Percentiles rank a stretch among this genome's conserved stretches.
These are phyloP conservation scores for Mentha longifolia DNA, from an alignment of 257 asterid genomes.

Conservation along the genomic window DNA sequence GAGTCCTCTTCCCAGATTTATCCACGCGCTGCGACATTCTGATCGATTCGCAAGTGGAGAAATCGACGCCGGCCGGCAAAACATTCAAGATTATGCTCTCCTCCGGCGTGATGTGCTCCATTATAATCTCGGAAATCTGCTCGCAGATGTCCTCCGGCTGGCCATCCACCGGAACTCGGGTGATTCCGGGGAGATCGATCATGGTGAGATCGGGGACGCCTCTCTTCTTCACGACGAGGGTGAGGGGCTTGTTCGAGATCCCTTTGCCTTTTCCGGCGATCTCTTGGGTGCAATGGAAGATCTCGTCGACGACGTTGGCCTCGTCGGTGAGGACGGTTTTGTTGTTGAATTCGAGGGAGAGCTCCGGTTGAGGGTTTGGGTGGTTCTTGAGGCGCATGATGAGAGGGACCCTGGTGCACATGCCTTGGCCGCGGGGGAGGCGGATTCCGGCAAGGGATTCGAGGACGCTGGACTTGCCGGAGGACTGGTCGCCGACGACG, in stretches of 20 bases:
- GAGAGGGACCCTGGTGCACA: constrained; percentile 55
- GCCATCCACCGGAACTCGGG: constrained; percentile 46
- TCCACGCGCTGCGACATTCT: constrained; percentile 38
- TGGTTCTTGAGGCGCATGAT: constrained; percentile 46
- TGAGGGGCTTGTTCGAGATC: constrained; percentile 35
- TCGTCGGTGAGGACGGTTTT: constrained; percentile 38
- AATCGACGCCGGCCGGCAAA: constrained; percentile 18
- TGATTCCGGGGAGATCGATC: constrained; percentile 55
- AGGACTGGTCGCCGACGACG: constrained; percentile 45
- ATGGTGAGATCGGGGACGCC: constrained; percentile 49
- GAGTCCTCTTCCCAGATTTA: constrained; percentile 44
- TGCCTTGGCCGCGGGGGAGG: constrained; percentile 61
- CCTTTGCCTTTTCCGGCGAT: constrained; percentile 47
- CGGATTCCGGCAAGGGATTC: constrained; percentile 52
- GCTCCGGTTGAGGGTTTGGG: constrained; percentile 11
- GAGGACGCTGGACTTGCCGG: constrained; percentile 49
- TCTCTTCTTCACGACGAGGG: constrained; percentile 44
- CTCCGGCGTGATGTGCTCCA: constrained; percentile 19
- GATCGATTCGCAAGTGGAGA: constrained; percentile 19
- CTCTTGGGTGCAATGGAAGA: constrained; percentile 33
- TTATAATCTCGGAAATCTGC: constrained; percentile 7
- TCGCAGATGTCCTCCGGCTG: constrained; percentile 38
- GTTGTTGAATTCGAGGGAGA: constrained; percentile 39
- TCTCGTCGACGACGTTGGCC: constrained; percentile 25
- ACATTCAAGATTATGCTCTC: constrained; percentile 26